Evolutionary conservation across 75 land plant species (phyloP).

Genomic region (Sequoiadendron giganteum): DNA sequence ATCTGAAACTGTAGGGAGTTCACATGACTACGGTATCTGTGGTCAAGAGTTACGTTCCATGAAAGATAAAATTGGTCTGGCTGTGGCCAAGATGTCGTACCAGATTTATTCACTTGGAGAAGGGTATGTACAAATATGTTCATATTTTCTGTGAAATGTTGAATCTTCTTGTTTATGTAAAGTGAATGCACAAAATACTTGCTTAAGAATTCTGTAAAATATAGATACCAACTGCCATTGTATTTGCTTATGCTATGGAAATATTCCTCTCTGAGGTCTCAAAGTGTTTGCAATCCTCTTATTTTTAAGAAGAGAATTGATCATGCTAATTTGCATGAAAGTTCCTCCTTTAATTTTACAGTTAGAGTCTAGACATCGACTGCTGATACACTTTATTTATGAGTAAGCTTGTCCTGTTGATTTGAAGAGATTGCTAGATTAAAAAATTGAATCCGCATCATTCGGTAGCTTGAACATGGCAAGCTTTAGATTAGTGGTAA

Average conservation of each 20-base stretch:
- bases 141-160: not conserved
- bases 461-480: not conserved
- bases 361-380: not conserved
- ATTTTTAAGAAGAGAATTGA: not conserved
- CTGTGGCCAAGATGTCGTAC: conserved; percentile 61
- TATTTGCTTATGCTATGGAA: not conserved
- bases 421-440: not conserved
- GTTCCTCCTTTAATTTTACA: not conserved
- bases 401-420: not conserved
- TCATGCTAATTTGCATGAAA: not conserved
- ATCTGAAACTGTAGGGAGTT: not conserved
- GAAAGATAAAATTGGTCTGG: conserved; percentile 34
- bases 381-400: not conserved
- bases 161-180: not conserved
- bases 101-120: conserved; percentile 50
- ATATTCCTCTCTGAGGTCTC: not conserved
- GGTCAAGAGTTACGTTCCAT: not conserved
- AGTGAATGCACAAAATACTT: not conserved
- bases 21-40: not conserved
- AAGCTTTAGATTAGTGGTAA: not conserved
- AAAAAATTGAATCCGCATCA: not conserved
- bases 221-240: not conserved
- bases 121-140: conserved; percentile 43
- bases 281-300: not conserved
- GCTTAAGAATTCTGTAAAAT: not conserved